phyloP scores from a whole-genome alignment of 2,329 filamentous ascomycete species.

The Stagonosporopsis cucurbitacearum region DNA sequence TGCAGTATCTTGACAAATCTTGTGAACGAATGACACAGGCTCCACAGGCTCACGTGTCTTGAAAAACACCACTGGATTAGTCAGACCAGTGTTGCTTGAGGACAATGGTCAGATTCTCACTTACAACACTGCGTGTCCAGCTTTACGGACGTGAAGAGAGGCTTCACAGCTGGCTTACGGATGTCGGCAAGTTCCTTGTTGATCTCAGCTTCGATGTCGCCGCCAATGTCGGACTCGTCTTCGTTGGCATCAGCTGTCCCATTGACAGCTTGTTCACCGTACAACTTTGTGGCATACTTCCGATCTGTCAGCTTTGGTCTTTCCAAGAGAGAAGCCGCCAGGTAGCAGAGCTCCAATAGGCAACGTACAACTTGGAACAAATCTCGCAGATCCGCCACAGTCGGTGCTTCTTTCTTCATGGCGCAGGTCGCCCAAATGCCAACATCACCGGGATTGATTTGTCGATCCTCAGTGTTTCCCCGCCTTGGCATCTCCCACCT shows the following conservation, averaged over 20 bases:
- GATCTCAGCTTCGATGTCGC: slow-evolving; percentile 76
- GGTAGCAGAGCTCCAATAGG: no score
- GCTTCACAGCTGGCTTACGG: slow-evolving; percentile 57
- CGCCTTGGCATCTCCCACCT: slow-evolving; percentile 52
- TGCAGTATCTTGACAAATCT: slow-evolving; percentile 63
- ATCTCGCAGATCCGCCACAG: slow-evolving; percentile 69
- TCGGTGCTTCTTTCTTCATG: slow-evolving; percentile 72
- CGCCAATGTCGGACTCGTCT: slow-evolving; percentile 40
- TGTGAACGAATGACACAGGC: slow-evolving; percentile 65
- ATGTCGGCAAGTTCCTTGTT: slow-evolving; percentile 72
- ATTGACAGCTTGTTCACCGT: slow-evolving; percentile 47
- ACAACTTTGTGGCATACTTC: slow-evolving; percentile 71
- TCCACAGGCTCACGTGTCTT: slow-evolving; percentile 63
- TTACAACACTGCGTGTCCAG: slow-evolving; percentile 63
- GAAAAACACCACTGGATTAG: slow-evolving; percentile 62
- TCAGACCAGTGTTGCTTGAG: slow-evolving; percentile 20
- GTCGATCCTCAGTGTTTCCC: slow-evolving; percentile 38
- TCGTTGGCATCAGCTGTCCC: slow-evolving; percentile 55
- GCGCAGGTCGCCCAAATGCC: slow-evolving; percentile 83
- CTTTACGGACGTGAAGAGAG: slow-evolving; percentile 60
- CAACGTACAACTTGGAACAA: slow-evolving; percentile 70
- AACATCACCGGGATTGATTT: slow-evolving; percentile 70
- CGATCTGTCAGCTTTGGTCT: slow-evolving; percentile 44
- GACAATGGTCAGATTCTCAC: slow-evolving; percentile 22
- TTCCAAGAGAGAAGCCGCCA: neutral